A percentile compares a stretch with the other conserved stretches of the same genome.
Conservation (phyloP, 805 yeast species). For the Kuraishia ogatae region DNA sequence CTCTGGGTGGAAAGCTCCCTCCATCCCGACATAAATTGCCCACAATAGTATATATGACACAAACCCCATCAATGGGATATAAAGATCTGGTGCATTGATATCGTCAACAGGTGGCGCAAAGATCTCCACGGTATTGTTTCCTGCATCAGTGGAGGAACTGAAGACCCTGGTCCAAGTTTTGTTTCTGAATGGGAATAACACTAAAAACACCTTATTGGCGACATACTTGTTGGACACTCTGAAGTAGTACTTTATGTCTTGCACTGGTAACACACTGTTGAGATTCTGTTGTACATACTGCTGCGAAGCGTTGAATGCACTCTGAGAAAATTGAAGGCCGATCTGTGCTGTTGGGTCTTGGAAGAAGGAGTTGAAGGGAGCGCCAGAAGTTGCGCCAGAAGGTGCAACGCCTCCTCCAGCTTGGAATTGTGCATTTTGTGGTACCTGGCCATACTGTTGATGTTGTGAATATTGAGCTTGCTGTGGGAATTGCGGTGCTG, state of each 20-base stretch:
- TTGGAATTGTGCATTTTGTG: constrained; percentile 10
- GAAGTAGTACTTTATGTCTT: constrained; percentile 76
- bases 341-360: constrained; percentile 74
- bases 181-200: constrained; percentile 81
- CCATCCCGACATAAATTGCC: constrained; percentile 78
- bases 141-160: constrained; percentile 25
- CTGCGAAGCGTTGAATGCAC: constrained; percentile 75
- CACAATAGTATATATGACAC: constrained; percentile 79
- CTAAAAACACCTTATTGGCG: constrained; percentile 56
- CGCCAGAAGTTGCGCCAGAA: constrained; percentile 8
- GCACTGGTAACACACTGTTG: constrained; percentile 37
- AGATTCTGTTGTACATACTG: constrained; percentile 71
- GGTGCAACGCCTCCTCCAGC: constrained; percentile 8
- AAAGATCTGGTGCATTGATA: constrained; percentile 91
- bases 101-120: constrained; percentile 80
- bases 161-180: constrained; percentile 68
- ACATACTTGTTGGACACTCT: constrained; percentile 89
- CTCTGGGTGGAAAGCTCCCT: constrained; percentile 90
- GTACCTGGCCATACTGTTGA: constrained; percentile 19
- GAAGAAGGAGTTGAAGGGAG: constrained; percentile 35
- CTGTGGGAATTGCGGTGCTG: neutral
- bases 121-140: constrained; percentile 20
- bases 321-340: constrained; percentile 84
- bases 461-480: constrained; percentile 15
- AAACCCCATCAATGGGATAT: constrained; percentile 90